These are phyloP conservation scores for Amauroascus niger DNA, from an alignment of 2,329 filamentous ascomycete genomes.

Conservation along the genomic window DNA sequence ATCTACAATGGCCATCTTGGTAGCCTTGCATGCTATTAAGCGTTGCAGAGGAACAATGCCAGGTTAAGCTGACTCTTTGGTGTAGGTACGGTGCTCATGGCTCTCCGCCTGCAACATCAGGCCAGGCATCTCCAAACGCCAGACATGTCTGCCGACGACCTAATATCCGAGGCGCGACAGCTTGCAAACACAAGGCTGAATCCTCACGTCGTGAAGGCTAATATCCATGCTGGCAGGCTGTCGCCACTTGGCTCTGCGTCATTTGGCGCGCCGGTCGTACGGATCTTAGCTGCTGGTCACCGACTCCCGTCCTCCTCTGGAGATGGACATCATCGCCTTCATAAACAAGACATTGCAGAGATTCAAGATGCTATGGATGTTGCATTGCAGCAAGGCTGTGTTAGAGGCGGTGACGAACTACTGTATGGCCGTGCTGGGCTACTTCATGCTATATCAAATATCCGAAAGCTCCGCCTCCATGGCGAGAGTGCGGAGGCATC, in stretches of 20 bases:
- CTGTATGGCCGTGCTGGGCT: constrained; percentile 34
- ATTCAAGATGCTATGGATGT: constrained; percentile 24
- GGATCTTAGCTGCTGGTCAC: constrained; percentile 21
- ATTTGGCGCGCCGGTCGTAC: constrained; percentile 24
- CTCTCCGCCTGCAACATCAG: constrained; percentile 33
- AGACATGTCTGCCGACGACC: constrained; percentile 2
- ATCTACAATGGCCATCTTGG: constrained; percentile 28
- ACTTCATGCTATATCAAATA: constrained; percentile 30
- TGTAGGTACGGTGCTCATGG: constrained; percentile 31
- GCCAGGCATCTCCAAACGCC: constrained; percentile 20
- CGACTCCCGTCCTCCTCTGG: constrained; percentile 2
- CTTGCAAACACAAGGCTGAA: constrained; percentile 24
- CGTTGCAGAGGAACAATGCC: not conserved
- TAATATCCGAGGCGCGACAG: constrained; percentile 22
- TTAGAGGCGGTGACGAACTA: constrained; percentile 32
- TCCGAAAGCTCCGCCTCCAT: constrained; percentile 24
- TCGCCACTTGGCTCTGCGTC: constrained; percentile 29
- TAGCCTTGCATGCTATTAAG: constrained; percentile 15
- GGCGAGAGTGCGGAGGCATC: constrained; percentile 19
- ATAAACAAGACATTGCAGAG: constrained; percentile 24
- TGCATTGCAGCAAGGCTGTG: constrained; percentile 25
- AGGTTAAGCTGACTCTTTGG: constrained; percentile 1
- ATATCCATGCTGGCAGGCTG: constrained; percentile 18
- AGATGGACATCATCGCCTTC: constrained; percentile 17
- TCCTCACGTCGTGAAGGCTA: constrained; percentile 13